phyloP scores from a whole-genome alignment of 2,329 filamentous ascomycete species.

The Neospermospora avenae region DNA sequence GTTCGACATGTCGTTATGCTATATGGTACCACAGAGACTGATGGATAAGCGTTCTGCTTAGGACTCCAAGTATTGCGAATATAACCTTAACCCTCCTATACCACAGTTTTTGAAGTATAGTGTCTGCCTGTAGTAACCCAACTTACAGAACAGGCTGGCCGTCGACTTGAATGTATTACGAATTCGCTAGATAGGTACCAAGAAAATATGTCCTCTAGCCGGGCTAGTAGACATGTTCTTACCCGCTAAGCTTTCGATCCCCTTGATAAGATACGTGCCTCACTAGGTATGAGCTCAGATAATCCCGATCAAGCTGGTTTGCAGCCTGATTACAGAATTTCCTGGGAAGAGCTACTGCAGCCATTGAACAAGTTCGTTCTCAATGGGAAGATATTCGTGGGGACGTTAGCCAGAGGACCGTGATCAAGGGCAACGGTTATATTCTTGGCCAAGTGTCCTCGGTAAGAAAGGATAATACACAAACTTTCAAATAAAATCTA shows the following conservation, averaged over 20 bases:
- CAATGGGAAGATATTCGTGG: conserved; percentile 8
- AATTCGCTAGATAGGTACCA: background rate
- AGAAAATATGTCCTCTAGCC: conserved; percentile 3
- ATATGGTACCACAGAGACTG: conserved; percentile 9
- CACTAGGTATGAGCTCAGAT: conserved; percentile 20
- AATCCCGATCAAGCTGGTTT: conserved; percentile 8
- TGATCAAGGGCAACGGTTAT: conserved; percentile 14
- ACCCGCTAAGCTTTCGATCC: conserved; percentile 12
- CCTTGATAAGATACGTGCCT: conserved; percentile 15
- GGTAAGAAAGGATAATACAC: conserved; percentile 12
- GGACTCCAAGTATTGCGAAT: conserved; percentile 2
- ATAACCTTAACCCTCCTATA: conserved; percentile 4
- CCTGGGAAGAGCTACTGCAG: conserved; percentile 16
- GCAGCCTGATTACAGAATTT: conserved; percentile 14
- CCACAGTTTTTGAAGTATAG: conserved; percentile 2
- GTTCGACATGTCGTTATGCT: conserved; percentile 16
- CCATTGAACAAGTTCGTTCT: conserved; percentile 16
- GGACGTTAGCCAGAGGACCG: conserved; percentile 8
- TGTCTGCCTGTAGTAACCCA: conserved; percentile 8
- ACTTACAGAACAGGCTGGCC: conserved; percentile 2
- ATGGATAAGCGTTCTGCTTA: conserved; percentile 14
- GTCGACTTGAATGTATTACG: conserved; percentile 3
- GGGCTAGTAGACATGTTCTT: conserved; percentile 20
- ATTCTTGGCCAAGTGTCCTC: conserved; percentile 13
- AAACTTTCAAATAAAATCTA: conserved; percentile 12